phyloP scores from a whole-genome alignment of 768 basidiomycete species.

The Leccinum longicurvipes region DNA sequence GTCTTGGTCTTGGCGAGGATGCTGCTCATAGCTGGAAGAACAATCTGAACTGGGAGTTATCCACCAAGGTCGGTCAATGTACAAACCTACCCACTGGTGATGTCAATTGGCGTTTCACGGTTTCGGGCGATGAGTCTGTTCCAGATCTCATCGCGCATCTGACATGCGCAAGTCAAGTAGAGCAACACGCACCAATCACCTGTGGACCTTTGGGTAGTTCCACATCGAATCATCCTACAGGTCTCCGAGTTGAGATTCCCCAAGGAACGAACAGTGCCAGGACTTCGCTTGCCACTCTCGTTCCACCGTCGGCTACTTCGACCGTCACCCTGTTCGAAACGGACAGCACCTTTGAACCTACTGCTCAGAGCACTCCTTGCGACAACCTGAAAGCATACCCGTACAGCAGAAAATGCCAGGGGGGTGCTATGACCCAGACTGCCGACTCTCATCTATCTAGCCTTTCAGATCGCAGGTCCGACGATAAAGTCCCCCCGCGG shows the following conservation, averaged over 20 bases:
- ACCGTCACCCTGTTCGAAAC: slow-evolving; percentile 51
- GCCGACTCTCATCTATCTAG: slow-evolving; percentile 47
- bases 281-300: slow-evolving; percentile 46
- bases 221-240: slow-evolving; percentile 42
- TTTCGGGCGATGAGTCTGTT: slow-evolving; percentile 45
- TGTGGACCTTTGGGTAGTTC: slow-evolving; percentile 30
- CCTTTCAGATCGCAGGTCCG: slow-evolving; percentile 64
- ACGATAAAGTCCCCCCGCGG: slow-evolving; percentile 33
- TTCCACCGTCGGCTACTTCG: slow-evolving; percentile 54
- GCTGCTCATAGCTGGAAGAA: too few relatives aligned
- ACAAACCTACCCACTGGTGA: too few relatives aligned
- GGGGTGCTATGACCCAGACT: too few relatives aligned
- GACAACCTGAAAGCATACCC: slow-evolving; percentile 34
- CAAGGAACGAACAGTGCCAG: slow-evolving; percentile 48
- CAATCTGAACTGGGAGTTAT: too few relatives aligned
- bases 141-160: slow-evolving; percentile 31
- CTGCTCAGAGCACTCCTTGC: slow-evolving; percentile 63
- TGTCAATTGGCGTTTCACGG: slow-evolving; percentile 44
- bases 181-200: too few relatives aligned
- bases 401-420: slow-evolving; percentile 16
- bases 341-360: slow-evolving; percentile 24
- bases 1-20: too few relatives aligned
- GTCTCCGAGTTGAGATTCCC: slow-evolving; percentile 51
- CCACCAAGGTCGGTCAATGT: too few relatives aligned
- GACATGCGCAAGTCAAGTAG: slow-evolving; percentile 38